A percentile compares a stretch with the other conserved stretches of the same genome.
Conservation (phyloP, 495 filamentous ascomycete genomes). For the Aspergillus homomorphus region DNA sequence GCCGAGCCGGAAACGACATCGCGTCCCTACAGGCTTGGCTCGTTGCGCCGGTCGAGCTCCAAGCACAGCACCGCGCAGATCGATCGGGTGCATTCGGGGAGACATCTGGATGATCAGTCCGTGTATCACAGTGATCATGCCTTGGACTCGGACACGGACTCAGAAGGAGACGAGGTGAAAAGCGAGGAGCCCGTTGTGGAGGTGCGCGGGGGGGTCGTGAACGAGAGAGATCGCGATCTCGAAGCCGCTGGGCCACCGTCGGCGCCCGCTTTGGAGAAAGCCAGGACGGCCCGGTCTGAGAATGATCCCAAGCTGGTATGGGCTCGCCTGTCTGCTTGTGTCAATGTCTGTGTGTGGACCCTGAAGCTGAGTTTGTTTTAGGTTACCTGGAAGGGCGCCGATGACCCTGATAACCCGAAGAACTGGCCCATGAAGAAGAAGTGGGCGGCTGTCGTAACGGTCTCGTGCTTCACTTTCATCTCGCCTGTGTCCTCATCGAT, state of each 20-base stretch:
- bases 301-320: slow-evolving; percentile 30
- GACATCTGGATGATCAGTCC: slow-evolving; percentile 37
- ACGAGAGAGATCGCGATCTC: slow-evolving; percentile 33
- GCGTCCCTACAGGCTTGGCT: not conserved
- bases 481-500: slow-evolving; percentile 70
- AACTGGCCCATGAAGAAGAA: slow-evolving; percentile 57
- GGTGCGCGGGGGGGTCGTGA: slow-evolving; percentile 28
- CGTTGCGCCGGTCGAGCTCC: slow-evolving; percentile 10
- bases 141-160: slow-evolving; percentile 15
- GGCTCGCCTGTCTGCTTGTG: too few species aligned
- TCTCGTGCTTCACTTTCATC: slow-evolving; percentile 67
- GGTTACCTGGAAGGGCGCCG: slow-evolving; percentile 55
- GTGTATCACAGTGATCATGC: slow-evolving; percentile 33
- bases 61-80: slow-evolving; percentile 12
- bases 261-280: slow-evolving; percentile 23
- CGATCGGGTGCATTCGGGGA: slow-evolving; percentile 30
- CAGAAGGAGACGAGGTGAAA: not conserved
- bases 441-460: slow-evolving; percentile 59
- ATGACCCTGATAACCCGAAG: slow-evolving; percentile 57
- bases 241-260: slow-evolving; percentile 17
- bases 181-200: slow-evolving; percentile 22
- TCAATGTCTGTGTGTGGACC: too few species aligned
- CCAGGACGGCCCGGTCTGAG: slow-evolving; percentile 21
- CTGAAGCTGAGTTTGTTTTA: slow-evolving; percentile 15
- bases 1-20: not conserved